Evolutionary conservation across 331 rosid genomes (phyloP), one percentile per base, ranked within the genome.

Genomic region (Dryas integrifolia): DNA sequence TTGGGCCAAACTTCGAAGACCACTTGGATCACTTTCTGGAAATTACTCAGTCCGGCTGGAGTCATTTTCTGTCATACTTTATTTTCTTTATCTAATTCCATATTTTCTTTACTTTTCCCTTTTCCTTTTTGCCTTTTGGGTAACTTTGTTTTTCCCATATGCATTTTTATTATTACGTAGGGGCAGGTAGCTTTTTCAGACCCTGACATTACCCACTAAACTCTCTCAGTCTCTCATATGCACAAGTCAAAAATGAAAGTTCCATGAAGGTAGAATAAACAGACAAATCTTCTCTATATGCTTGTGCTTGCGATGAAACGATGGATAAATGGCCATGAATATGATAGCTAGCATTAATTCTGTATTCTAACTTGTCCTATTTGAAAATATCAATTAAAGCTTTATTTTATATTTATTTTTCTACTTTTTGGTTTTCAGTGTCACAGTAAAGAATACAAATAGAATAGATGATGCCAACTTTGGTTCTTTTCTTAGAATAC

Each of bases 261-360:
- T 74, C 78, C 64, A 58, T 59, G 82, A 78, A 82, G 71, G 77
- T 58, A 61, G 57, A 48, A 64, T 65, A 79, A 79, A 59, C 79
- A 73, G 61, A 81, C 73, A 66, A 70, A 77, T 68, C 51, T 75
- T 65, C 65, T 45, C 61, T n/a, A 7, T 41, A 4, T 11, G 74
- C 38, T 70, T 53, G 9, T 69, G 58, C 67, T 63, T 67, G 70
- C 58, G 67, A 65, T 57, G 71, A 40, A 64, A 44, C 21, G 65
- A 57, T 15, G 67, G 16, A 11, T 43, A 47, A 1, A 26, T 53
- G 56, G 67, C 44, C 50, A 7, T 1, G 30, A 21, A 46, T 43
- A 52, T 24, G 39, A 47, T 26, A 14, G 49, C 35, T 59, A 66
- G 66, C 51, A 46, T 26, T 38, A 39, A 16, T 58, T 48, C 16